These are phyloP conservation scores for Tubosaeta sp. DNA, from an alignment of 768 basidiomycete genomes.

Conservation along the genomic window DNA sequence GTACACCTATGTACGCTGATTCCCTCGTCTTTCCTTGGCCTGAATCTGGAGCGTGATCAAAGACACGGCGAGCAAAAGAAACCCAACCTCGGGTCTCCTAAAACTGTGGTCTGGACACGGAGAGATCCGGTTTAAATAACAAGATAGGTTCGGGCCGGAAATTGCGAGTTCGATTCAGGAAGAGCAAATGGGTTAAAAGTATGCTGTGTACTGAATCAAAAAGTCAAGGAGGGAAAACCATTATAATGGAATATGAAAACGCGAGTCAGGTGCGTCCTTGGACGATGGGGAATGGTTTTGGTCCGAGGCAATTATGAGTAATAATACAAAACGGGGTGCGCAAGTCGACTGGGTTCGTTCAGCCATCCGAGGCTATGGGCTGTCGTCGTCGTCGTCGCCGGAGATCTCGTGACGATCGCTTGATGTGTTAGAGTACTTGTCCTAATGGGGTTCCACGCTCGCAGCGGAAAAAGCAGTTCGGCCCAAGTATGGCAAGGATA, in stretches of 20 bases:
- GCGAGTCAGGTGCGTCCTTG: slow-evolving; percentile 18
- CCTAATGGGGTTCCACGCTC: slow-evolving; percentile 24
- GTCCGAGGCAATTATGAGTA: slow-evolving; percentile 33
- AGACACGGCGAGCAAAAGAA: background rate
- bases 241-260: slow-evolving; percentile 19
- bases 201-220: slow-evolving; percentile 17
- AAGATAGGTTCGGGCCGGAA: slow-evolving; percentile 11
- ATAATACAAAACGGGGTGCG: slow-evolving; percentile 28
- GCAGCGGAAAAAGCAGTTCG: slow-evolving; percentile 13
- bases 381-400: slow-evolving; percentile 6
- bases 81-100: slow-evolving; percentile 6
- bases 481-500: slow-evolving; percentile 7
- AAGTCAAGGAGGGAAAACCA: slow-evolving; percentile 12
- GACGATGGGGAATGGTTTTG: slow-evolving; percentile 13
- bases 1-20: slow-evolving; percentile 19
- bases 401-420: slow-evolving; percentile 25
- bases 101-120: slow-evolving; percentile 8
- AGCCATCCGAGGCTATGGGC: slow-evolving; percentile 18
- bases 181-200: slow-evolving; percentile 12
- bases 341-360: slow-evolving; percentile 9
- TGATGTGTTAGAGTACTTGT: slow-evolving; percentile 12
- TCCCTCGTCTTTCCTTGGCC: slow-evolving; percentile 4
- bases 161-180: slow-evolving; percentile 18
- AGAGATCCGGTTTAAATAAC: slow-evolving; percentile 27
- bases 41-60: slow-evolving; percentile 2